phyloP scores from a whole-genome alignment of 2,329 filamentous ascomycete genomes.

The Fusarium avenaceum region DNA sequence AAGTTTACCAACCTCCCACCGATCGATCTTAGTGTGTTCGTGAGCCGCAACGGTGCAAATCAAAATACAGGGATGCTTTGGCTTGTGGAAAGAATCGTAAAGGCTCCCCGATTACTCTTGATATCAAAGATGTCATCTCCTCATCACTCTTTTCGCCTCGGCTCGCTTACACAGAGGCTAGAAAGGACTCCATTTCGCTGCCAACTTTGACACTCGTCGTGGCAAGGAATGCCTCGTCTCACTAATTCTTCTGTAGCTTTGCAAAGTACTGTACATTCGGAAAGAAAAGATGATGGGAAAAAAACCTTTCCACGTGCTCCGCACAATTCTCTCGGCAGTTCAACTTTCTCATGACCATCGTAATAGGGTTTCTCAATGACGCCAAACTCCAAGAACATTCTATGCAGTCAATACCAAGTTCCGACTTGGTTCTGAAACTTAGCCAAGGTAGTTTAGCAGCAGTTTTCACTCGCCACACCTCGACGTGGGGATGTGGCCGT shows the following conservation, averaged over 20 bases:
- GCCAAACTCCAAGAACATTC: constrained; percentile 27
- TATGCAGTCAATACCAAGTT: constrained; percentile 31
- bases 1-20: not conserved
- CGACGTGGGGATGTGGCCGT: constrained; percentile 25
- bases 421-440: constrained; percentile 43
- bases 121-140: constrained; percentile 33
- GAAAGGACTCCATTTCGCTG: constrained; percentile 12
- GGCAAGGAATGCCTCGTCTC: not conserved
- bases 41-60: not conserved
- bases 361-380: constrained; percentile 24
- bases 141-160: constrained; percentile 17
- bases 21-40: not conserved
- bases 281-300: not conserved
- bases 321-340: not conserved
- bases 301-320: not conserved
- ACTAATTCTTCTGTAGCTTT: not conserved
- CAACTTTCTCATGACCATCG: not conserved
- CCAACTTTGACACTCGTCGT: constrained; percentile 11
- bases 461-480: constrained; percentile 24
- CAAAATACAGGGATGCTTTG: constrained; percentile 26
- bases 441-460: not conserved
- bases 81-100: not conserved
- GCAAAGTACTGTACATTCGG: not conserved
- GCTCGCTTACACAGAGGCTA: constrained; percentile 21
- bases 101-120: not conserved